A percentile compares a stretch with the other conserved stretches of the same genome.
Conservation (phyloP, 129 eudicot genomes). For the Tanacetum coccineum region DNA sequence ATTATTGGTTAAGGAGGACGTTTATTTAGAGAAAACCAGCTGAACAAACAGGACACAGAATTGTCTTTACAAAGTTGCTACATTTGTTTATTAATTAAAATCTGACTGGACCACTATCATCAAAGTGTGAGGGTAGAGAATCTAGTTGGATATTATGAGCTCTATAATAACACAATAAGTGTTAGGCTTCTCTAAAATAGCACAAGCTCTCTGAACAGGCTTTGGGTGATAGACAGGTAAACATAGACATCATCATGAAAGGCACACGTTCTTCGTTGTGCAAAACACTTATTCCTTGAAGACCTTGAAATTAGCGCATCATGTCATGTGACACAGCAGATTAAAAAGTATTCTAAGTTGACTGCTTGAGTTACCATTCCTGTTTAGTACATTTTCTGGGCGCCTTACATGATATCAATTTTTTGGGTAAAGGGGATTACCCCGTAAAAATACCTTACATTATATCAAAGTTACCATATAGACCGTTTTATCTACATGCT, state of each 20-base stretch:
- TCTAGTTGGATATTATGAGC: neutral
- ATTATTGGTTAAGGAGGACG: conserved; percentile 4
- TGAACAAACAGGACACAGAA: neutral
- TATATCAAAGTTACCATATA: neutral
- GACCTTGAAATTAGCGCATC: too few relatives aligned
- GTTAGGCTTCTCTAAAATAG: neutral
- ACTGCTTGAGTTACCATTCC: too few relatives aligned
- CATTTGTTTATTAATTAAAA: too few relatives aligned
- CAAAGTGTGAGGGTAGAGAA: neutral
- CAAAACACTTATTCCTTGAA: too few relatives aligned
- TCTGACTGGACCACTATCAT: conserved; percentile 5
- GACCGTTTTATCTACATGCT: conserved; percentile 5
- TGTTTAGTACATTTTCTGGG: too few relatives aligned
- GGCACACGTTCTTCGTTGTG: neutral
- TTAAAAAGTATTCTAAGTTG: too few relatives aligned
- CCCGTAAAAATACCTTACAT: too few relatives aligned
- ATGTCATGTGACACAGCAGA: too few relatives aligned
- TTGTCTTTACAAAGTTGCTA: neutral
- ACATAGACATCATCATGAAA: neutral
- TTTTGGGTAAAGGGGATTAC: too few relatives aligned
- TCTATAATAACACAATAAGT: neutral
- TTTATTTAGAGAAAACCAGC: conserved; percentile 1
- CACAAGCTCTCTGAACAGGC: neutral
- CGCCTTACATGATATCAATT: too few relatives aligned
- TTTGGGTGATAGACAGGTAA: neutral